Base-by-base conservation (phyloP, 352 stramenopile genomes). In the Phytophthora sp. region DNA sequence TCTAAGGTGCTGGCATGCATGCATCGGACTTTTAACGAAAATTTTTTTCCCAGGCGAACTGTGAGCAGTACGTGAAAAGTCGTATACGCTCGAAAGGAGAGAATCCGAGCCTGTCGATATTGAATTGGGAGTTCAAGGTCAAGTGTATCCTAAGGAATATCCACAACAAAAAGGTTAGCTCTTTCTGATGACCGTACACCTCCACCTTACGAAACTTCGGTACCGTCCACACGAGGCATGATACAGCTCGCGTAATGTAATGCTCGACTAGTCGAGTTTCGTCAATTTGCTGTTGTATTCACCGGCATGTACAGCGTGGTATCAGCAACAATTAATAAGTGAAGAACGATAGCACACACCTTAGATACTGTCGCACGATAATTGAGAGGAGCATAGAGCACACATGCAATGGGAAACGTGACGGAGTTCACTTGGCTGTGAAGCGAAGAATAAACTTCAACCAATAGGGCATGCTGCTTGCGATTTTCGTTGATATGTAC, bases 21-120 rank as follows among this genome's bases (percentile, higher is more conserved):
- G 18, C 70, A 75, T 0, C 31, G 15, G 10, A 84, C 54, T 26
- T 49, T 31, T 1, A 81, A 54, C 10, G 68, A 67, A 21, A 66
- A 72, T 39, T 78, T 66, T 4, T 50, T 34, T 0, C 64, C 8
- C 24, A 82, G 37, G 2, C 57, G 60, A 5, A 82, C 26, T n/a
- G 26, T 73, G 13, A 84, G 24, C 1, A 82, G 44, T 1, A 58
- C 69, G 23, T 67, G 58, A 15, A 82, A 71, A 7, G 58, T 46
- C 2, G 64, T 66, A 38, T 77, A 84, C 1, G 72, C 71, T 4
- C 72, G 59, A 27, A 65, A 84, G 5, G 52, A 48, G 18, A 84
- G 65, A 31, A 76, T 66, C 1, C 71, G 51, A 5, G 61, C 72
- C 23, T 73, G 53, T 2, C 69, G 72, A 21, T 68, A 68, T 41